Evolutionary conservation across 257 asterid species (phyloP).

Genomic region (Linderniella brevidens): DNA sequence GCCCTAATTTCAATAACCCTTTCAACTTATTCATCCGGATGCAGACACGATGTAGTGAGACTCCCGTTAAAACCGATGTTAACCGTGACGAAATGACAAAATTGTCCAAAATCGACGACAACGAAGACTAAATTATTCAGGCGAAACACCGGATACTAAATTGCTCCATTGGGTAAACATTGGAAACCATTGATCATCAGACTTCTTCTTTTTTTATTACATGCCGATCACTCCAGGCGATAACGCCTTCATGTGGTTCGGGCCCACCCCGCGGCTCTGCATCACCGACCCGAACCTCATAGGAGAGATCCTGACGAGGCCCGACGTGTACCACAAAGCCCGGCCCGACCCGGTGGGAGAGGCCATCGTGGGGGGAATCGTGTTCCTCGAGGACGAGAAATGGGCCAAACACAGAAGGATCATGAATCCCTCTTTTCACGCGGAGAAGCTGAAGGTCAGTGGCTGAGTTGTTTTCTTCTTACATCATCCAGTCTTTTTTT

Average conservation of each 20-base stretch:
- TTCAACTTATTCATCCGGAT: no score
- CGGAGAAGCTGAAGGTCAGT: constrained; percentile 20
- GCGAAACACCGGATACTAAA: no score
- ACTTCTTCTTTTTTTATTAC: neutral
- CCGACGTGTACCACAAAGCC: constrained; percentile 12
- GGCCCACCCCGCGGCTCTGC: constrained; percentile 12
- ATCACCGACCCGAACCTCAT: constrained; percentile 12
- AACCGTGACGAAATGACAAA: no score
- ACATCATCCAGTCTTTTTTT: no score
- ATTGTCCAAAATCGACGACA: no score
- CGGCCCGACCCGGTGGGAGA: constrained; percentile 10
- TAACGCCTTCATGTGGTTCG: constrained; percentile 16
- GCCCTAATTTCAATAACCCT: no score
- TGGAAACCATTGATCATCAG: neutral
- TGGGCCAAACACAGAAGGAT: constrained; percentile 19
- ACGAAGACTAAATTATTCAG: no score
- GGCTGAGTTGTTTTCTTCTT: no score
- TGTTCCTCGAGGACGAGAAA: constrained; percentile 13
- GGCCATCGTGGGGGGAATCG: constrained; percentile 13
- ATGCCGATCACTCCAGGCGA: constrained; percentile 12
- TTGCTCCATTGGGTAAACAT: no score
- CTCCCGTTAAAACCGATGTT: no score
- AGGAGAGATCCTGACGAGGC: constrained; percentile 10
- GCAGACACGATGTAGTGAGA: no score
- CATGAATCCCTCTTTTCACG: constrained; percentile 12